phyloP scores from a whole-genome alignment of 139 green algal genomes.

The Chlamydomonas asymmetrica region DNA sequence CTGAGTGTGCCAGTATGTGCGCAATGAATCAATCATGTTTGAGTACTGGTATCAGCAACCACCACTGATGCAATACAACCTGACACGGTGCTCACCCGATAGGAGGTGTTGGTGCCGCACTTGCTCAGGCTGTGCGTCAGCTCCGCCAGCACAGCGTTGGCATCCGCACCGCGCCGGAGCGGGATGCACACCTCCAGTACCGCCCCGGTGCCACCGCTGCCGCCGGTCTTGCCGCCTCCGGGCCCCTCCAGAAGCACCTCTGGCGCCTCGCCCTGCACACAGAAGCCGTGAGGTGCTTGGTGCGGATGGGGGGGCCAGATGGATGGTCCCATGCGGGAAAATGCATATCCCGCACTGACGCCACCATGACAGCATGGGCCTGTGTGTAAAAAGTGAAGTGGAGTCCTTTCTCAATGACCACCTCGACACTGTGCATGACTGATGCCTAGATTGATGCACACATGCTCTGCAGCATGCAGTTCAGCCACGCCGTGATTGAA shows the following conservation, averaged over 20 bases:
- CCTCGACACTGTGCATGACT: no score
- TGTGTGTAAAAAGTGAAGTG: no score
- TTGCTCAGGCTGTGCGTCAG: background rate
- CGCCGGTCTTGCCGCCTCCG: no score
- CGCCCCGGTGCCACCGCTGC: background rate
- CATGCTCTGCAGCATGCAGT: no score
- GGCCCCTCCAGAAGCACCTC: no score
- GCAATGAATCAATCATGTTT: background rate
- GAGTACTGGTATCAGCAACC: background rate
- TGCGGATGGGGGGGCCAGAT: background rate
- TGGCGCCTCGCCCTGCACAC: slow-evolving; percentile 2
- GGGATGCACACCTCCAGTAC: slow-evolving; percentile 30
- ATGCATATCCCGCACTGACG: background rate
- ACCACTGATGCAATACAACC: background rate
- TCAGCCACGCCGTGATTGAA: no score
- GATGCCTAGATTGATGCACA: no score
- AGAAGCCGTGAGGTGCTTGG: background rate
- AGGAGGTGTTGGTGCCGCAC: background rate
- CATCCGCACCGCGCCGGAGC: slow-evolving; percentile 15
- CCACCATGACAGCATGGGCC: no score
- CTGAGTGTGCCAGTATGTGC: background rate
- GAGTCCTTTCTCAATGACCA: no score
- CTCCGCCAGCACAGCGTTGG: slow-evolving; percentile 16
- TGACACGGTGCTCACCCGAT: background rate
- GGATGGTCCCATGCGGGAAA: background rate